Evolutionary conservation across 1,284 basidiomycete species (phyloP).

Genomic region (Xerocomus nothofagi): DNA sequence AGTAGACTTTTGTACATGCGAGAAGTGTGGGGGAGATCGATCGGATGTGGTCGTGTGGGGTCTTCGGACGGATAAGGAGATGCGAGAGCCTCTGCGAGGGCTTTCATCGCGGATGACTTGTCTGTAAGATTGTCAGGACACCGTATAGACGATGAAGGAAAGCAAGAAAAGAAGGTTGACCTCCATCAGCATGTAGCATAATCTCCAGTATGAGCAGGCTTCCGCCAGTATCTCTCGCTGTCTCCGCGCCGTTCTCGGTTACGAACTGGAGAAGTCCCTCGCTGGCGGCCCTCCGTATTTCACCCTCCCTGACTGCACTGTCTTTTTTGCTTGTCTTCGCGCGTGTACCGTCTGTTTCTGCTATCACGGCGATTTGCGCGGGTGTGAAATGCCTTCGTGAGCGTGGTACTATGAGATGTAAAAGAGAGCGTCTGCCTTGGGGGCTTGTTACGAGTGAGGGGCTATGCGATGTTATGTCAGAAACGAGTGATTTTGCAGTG

Average conservation of each 20-base stretch:
- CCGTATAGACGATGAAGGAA: neutral
- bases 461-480: conserved; percentile 58
- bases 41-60: conserved; percentile 53
- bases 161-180: conserved; percentile 43
- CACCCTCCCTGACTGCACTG: conserved; percentile 54
- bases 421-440: conserved; percentile 74
- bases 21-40: conserved; percentile 78
- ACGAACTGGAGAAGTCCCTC: conserved; percentile 69
- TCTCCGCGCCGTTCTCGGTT: conserved; percentile 52
- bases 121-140: conserved; percentile 46
- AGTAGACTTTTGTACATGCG: conserved; percentile 84
- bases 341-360: conserved; percentile 59
- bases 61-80: conserved; percentile 56
- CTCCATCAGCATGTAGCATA: conserved; percentile 79
- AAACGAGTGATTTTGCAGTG: conserved; percentile 72
- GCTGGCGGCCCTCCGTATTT: conserved; percentile 71
- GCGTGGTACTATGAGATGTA: conserved; percentile 80
- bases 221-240: conserved; percentile 74
- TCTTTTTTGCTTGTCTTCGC: conserved; percentile 81
- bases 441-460: conserved; percentile 54
- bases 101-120: conserved; percentile 60
- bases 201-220: conserved; percentile 77
- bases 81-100: conserved; percentile 58
- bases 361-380: conserved; percentile 64
- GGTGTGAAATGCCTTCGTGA: conserved; percentile 82